Percentiles rank a stretch among this genome's conserved stretches.
Evolutionary conservation across 1,139 yeast species (phyloP).

Genomic region (Starmera stellimalicola): DNA sequence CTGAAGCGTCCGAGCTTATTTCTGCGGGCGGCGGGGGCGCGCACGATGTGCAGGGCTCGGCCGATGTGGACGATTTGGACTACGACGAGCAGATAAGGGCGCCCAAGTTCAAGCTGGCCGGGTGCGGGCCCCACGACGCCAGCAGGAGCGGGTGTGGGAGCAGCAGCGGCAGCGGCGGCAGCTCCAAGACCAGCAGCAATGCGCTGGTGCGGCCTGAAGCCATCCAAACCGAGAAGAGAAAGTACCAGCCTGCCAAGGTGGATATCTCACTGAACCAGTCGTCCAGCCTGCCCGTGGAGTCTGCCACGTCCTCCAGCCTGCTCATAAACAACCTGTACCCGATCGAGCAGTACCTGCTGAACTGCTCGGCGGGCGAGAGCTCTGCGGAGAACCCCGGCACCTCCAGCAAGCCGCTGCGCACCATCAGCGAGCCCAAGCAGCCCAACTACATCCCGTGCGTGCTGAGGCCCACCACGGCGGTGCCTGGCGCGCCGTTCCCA

Average conservation of each 20-base stretch:
- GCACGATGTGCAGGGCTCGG: too few relatives aligned
- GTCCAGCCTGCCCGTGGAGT: not conserved
- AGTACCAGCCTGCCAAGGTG: slow-evolving; percentile 18
- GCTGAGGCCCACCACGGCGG: slow-evolving; percentile 7
- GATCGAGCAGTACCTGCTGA: slow-evolving; percentile 1
- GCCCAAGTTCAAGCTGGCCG: slow-evolving; percentile 13
- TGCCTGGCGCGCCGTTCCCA: not conserved
- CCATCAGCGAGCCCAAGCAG: slow-evolving; percentile 15
- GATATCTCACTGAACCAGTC: slow-evolving; percentile 10
- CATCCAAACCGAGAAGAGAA: slow-evolving; percentile 6
- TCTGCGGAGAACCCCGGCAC: not conserved
- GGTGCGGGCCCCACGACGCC: not conserved
- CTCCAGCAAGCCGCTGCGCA: slow-evolving; percentile 11
- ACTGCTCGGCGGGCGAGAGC: slow-evolving; percentile 1
- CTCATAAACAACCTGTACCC: not conserved
- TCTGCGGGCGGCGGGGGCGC: too few relatives aligned
- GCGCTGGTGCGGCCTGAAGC: not conserved
- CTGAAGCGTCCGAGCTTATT: slow-evolving; percentile 2
- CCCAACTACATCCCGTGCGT: slow-evolving; percentile 20
- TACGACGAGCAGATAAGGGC: slow-evolving; percentile 20
- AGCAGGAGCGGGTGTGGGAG: too few relatives aligned
- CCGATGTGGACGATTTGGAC: too few relatives aligned
- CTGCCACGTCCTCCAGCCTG: not conserved
- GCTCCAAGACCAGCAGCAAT: not conserved
- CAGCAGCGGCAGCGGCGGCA: not conserved